These are phyloP conservation scores for Waltergamsia citrina DNA, from an alignment of 2,329 filamentous ascomycete species.

Conservation along the genomic window DNA sequence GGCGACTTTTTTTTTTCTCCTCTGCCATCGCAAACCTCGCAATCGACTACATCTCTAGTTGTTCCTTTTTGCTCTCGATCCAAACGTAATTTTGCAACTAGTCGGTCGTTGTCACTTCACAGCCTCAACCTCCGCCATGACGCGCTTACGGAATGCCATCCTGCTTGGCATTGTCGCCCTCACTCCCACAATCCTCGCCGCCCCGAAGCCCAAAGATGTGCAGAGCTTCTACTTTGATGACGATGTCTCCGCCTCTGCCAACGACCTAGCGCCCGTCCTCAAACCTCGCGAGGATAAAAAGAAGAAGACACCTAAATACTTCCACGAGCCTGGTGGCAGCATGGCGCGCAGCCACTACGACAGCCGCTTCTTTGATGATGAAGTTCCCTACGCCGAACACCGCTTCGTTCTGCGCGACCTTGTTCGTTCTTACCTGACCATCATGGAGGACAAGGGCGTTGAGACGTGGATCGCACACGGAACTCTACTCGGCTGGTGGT, in stretches of 20 bases:
- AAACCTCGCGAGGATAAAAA: conserved; percentile 4
- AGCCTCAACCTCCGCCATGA: conserved; percentile 2
- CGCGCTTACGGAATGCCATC: not conserved
- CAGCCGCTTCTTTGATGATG: conserved; percentile 52
- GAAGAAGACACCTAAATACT: conserved; percentile 43
- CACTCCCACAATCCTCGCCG: not conserved
- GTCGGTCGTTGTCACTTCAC: not conserved
- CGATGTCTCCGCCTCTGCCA: too few species aligned
- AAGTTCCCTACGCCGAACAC: conserved; percentile 58
- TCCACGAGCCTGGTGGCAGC: conserved; percentile 52
- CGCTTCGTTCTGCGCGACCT: conserved; percentile 58
- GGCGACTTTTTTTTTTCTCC: not conserved
- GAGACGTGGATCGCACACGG: conserved; percentile 87
- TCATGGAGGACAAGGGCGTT: conserved; percentile 50
- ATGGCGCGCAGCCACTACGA: conserved; percentile 65
- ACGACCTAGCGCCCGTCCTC: not conserved
- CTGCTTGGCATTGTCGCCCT: not conserved
- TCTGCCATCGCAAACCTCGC: not conserved
- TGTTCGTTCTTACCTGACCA: conserved; percentile 63
- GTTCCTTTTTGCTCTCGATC: not conserved
- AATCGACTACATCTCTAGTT: not conserved
- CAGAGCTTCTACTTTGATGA: not conserved
- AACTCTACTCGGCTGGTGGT: conserved; percentile 81
- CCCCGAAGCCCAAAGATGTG: not conserved
- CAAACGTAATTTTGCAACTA: not conserved